Evolutionary conservation across 164 flowering plant genomes (phyloP), one percentile per base, ranked within the genome.

Genomic region (Sextonia rubra): DNA sequence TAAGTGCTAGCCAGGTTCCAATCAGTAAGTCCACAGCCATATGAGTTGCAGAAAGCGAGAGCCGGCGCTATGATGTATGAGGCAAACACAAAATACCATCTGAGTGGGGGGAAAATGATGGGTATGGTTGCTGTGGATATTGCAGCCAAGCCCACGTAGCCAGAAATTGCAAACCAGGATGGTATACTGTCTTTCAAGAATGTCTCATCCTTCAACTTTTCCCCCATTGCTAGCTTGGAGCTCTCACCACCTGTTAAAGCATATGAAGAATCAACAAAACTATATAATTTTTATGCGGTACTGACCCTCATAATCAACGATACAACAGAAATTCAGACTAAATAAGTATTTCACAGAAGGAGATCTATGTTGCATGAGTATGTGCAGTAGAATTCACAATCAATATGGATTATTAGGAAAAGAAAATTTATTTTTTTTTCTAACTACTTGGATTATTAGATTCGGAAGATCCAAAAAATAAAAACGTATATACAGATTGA

Each of bases 31-130:
- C 99, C 99, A 14, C 91, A 84, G 17, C 99, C 97, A 68, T 95
- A 95, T 1, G 99, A 93, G 83, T 95, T 95, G 85, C 99, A 91
- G 83, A 95, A 95, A 52, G 99, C 99, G 49, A 95, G 91, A 61
- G 91, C 93, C 37, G 99, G 99, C 58, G 99, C 97, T 37, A 93
- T 25, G 58, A 95, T 47, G 71, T 95, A 95, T 9, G 97, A 86
- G 64, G 84, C 9, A 18, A 95, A 91, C 71, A 95, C 95, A 64
- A 93, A 75, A 73, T 95, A 93, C 98, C 98, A 95, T 74, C 87
- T 90, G 12, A 95, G 83, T 14, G 97, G 88, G 24, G 98, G 99
- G 63, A 93, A 93, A 47, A 95, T 83, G 22, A 87, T 65, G 27
- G 99, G 99, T 64, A 95, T 83, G 48, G 90, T 81, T 62, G 92